Evolutionary conservation across 495 filamentous ascomycete genomes (phyloP), one percentile per base, ranked within the genome.

Genomic region (Penicillium cinerascens): DNA sequence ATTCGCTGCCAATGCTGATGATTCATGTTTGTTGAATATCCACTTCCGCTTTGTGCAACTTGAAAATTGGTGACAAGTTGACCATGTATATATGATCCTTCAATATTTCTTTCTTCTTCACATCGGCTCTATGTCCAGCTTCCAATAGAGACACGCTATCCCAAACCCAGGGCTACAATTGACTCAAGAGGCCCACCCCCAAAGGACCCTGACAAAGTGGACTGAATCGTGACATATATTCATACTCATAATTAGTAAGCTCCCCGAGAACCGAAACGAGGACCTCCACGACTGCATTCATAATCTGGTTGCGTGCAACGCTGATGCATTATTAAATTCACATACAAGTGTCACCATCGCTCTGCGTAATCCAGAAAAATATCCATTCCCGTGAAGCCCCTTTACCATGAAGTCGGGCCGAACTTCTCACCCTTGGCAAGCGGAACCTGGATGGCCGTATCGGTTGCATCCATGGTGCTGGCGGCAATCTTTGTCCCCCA

Each of bases 401-500:
- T n/a, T 42, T 57, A 78, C 75, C 80, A 81, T 7, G 50, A 58
- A 10, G 60, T 44, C 10, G 86, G 86, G 22, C 85, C 86, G 58
- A 88, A 88, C 17, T 68, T 82, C 63, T 79, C 54, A 5, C 83
- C 85, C 7, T 65, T 46, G 3, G 64, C 53, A 25, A 70, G 27
- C 1, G 56, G 51, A 20, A 61, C 45, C 48, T 63, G 65, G 17
- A 79, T 60, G 6, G 77, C 77, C 1, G 51, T 63, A 22, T 69
- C 69, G 44, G 42, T 6, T 7, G 66, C 66, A 60, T 81, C 80
- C 73, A 75, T 60, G 10, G 77, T 80, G 17, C 71, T 62, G 8
- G 51, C 42, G 3, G 72, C 68, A 22, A 77, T 75, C 0, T 60
- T 69, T 33, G 83, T 87, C 0, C 87, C 87, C 72, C 82, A 90